These are phyloP conservation scores for Cladosporium colombiae DNA, from an alignment of 2,329 filamentous ascomycete genomes.

Conservation along the genomic window DNA sequence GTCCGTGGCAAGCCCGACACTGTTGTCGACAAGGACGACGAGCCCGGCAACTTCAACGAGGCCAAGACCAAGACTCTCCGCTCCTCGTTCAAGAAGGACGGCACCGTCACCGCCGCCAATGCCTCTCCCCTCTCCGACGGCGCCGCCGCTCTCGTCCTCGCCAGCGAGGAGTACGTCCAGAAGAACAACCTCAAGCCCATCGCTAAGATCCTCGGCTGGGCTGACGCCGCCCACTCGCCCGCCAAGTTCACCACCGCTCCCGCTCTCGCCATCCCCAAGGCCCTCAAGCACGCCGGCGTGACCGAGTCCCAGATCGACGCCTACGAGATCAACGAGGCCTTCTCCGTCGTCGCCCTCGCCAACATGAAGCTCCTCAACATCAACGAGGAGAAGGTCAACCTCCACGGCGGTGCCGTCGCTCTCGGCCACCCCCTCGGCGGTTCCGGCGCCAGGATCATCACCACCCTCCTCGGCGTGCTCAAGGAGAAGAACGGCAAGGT, in stretches of 20 bases:
- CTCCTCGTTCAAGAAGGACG: conserved; percentile 77
- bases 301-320: conserved; percentile 77
- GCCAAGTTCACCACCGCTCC: conserved; percentile 96
- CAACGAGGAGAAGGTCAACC: conserved; percentile 83
- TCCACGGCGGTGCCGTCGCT: conserved; percentile 92
- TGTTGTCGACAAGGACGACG: conserved; percentile 82
- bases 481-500: conserved; percentile 91
- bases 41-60: conserved; percentile 80
- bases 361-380: conserved; percentile 91
- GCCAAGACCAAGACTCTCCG: conserved; percentile 57
- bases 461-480: conserved; percentile 85
- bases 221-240: conserved; percentile 85
- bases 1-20: conserved; percentile 86
- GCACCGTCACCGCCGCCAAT: conserved; percentile 94
- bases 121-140: conserved; percentile 96
- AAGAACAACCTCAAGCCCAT: conserved; percentile 87
- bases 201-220: conserved; percentile 97
- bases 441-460: conserved; percentile 89
- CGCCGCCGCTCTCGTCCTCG: conserved; percentile 86
- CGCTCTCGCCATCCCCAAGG: conserved; percentile 92
- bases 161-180: conserved; percentile 92
- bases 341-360: conserved; percentile 92
- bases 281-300: conserved; percentile 89
- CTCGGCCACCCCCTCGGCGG: conserved; percentile 93
- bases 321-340: conserved; percentile 99